These are phyloP conservation scores for Aspergillus felis DNA, from an alignment of 2,329 filamentous ascomycete species.

Conservation along the genomic window DNA sequence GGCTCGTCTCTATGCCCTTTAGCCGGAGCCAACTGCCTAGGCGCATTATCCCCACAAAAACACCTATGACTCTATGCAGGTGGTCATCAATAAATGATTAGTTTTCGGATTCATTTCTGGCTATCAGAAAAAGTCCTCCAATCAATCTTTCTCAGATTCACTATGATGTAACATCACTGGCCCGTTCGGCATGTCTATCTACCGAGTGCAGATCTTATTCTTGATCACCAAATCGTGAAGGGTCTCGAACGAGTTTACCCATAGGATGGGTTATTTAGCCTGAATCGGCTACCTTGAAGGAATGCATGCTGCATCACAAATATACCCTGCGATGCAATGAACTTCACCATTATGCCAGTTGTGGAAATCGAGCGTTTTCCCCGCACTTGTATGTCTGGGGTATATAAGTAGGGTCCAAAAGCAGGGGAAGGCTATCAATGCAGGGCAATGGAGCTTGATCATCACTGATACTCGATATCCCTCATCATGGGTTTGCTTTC, in stretches of 20 bases:
- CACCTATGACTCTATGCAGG: neutral
- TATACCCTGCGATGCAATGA: neutral
- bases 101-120: neutral
- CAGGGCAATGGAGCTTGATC: neutral
- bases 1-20: neutral
- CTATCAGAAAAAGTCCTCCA: neutral
- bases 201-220: neutral
- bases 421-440: neutral
- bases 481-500: neutral
- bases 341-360: neutral
- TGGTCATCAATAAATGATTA: neutral
- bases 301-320: neutral
- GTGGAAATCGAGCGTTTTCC: neutral
- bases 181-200: neutral
- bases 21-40: neutral
- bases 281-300: neutral
- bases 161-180: neutral
- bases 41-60: no score
- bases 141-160: neutral
- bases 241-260: neutral
- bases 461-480: neutral
- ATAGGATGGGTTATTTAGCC: neutral
- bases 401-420: neutral
- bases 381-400: neutral
- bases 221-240: neutral